Base-by-base conservation (phyloP, 371 early-diverging fungal species). In the Apophysomyces sp. region DNA sequence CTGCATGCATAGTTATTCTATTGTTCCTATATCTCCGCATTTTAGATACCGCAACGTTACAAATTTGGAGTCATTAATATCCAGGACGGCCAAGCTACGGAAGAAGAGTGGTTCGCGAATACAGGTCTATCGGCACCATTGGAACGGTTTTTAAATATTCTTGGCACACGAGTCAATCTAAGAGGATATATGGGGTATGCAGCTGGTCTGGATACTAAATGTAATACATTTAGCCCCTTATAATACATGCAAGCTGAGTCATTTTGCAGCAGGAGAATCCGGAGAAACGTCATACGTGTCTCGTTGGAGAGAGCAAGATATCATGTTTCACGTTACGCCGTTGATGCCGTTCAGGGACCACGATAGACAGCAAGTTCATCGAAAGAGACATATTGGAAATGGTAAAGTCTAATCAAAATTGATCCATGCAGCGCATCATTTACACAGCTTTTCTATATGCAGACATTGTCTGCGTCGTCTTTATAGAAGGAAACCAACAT, bases 311-410 rank as follows among this genome's bases (percentile, higher is more conserved):
- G 91, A 86, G 5, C 91, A 86, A 67, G 92, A 93, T 65, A 86
- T 95, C 63, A 92, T 94, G 91, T 95, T 89, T 67, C 95, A 95
- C 66, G 90, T 92, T 4, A 85, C 92, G 13, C 88, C 94, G 1
- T 62, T 92, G 16, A 80, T 95, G 55, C 95, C 95, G 2, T 84
- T 67, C 69, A 83, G 82, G 58, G 73, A 76, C 5, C 77, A 77
- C 8, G 94, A 93, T 67, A 71, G 71, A 26, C 93, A 94, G 51
- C 93, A 93, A 71, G 78, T 94, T 18, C 91, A 92, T 63, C 80
- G 91, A 13, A 94, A 94, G 68, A 78, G 93, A 15, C 92, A 93
- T 66, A 89, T 94, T 39, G 94, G 94, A 55, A 94, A 94, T 73
- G 92, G 79, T 80, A 79, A 32, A 40, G 2, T 16, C 2, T 41